Evolutionary conservation across 2,329 filamentous ascomycete genomes (phyloP), one percentile per base, ranked within the genome.

Genomic region (Fusarium sterilihyphosum): DNA sequence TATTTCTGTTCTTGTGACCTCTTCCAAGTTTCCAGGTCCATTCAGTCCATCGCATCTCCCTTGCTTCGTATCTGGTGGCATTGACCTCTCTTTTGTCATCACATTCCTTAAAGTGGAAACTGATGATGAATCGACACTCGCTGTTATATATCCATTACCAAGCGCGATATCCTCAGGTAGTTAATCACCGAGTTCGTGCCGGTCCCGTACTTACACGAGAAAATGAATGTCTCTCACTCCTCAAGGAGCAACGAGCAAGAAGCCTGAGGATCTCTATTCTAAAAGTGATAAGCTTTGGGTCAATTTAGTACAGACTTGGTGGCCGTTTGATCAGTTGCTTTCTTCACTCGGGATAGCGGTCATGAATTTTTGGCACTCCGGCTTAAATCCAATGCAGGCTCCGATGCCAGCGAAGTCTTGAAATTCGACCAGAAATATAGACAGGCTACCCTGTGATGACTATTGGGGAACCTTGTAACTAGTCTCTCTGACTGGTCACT

Each of bases 101-200:
- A 20, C n/a, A 14, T 16, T 26, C 41, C 41, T n/a, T n/a, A 65
- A 70, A 70, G 66, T 70, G 66, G 46, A 70, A 38, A 70, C 41
- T 50, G 41, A 47, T 59, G 56, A 37, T 31, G 38, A 64, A 54
- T 47, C 31, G 44, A n/a, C 41, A 50, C 58, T 70, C 49, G 18
- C 49, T 52, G n/a, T 58, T n/a, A 35, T 58, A 53, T 70, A 61
- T n/a, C 31, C 24, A 49, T 59, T 59, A 59, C 56, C 40, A 59
- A 59, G 56, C 56, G 31, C 41, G 56, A 59, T 50, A 50, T 37
- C 41, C 56, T 29, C 14, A n/a, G 31, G 26, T 37, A 29, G 18
- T n/a, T 37, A 49, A 59, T 59, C 41, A 29, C 41, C 24, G n/a
- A 50, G 41, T 37, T 50, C 41, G 16, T 29, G 40, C 56, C 41